Base-by-base conservation (phyloP, 2,329 filamentous ascomycete genomes). In the Ceratocystis colombiana region DNA sequence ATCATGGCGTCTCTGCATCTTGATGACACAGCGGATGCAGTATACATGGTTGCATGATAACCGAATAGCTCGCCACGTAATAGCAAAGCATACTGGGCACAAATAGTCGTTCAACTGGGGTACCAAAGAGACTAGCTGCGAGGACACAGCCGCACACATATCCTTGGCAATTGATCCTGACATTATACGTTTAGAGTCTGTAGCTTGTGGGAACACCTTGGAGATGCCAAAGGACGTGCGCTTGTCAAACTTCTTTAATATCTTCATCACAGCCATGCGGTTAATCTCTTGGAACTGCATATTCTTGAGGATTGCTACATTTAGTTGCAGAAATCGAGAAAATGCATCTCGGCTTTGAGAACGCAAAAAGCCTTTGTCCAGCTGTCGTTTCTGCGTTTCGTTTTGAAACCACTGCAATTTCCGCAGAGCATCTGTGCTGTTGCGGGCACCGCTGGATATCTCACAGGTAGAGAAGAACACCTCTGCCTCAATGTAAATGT, bases 221-320 rank as follows among this genome's bases (percentile, higher is more conserved):
- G 84, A 84, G 0, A 87, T 85, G 30, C 87, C 85, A 22, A 95
- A 78, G 0, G 87, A 84, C 1, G 90, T 96, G 67, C 85, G 84
- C 75, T 96, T 96, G 75, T 94, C 89, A 73, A 96, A 96, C 76
- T 93, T 96, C 74, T 96, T 96, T 64, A 96, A 76, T 64, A 96
- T 96, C 74, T 96, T 96, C 44, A 78, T 79, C 71, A 94, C 84
- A 0, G 90, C 90, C 37, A 82, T 82, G 70, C 84, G 83, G 71
- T 96, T 95, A 70, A 95, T 85, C 72, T 94, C 90, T 71, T 92
- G 89, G 71, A 95, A 96, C 68, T 87, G 86, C 69, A 96, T 79
- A 64, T 88, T 88, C 68, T 86, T 86, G n/a, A 95, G 79, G n/a
- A 96, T 80, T 64, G 84, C 81, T 28, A 83, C 78, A 72, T 96